Conservation (phyloP, 805 yeast genomes). For the Maudiozyma saulgeensis region DNA sequence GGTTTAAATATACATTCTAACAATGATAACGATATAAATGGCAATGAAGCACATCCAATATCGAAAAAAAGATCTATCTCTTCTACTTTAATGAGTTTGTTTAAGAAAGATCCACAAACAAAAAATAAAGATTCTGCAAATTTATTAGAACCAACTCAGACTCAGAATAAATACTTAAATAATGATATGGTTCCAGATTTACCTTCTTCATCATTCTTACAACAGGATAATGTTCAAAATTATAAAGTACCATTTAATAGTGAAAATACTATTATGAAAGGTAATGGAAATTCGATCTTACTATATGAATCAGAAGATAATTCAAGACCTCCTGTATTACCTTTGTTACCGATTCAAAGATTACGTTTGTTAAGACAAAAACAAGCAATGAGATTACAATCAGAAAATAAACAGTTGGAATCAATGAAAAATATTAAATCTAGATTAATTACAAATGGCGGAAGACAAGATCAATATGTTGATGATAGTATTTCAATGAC, state of each 20-base stretch:
- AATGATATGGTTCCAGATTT: too few relatives aligned
- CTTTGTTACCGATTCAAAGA: constrained; percentile 26
- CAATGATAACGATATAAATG: background rate
- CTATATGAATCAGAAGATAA: constrained; percentile 5
- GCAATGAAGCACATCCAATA: background rate
- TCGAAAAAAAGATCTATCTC: constrained; percentile 21
- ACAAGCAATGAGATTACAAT: constrained; percentile 15
- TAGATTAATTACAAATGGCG: background rate
- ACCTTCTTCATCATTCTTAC: background rate
- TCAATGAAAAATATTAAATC: background rate
- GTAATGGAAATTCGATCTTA: background rate
- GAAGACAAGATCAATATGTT: too few relatives aligned
- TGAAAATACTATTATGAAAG: background rate
- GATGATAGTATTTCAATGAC: too few relatives aligned
- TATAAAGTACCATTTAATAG: too few relatives aligned
- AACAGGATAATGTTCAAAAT: background rate
- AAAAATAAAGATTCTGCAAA: background rate
- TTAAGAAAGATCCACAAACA: constrained; percentile 4
- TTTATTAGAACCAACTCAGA: too few relatives aligned
- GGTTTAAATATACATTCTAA: background rate
- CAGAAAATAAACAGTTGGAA: background rate
- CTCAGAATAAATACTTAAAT: too few relatives aligned
- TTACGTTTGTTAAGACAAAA: constrained; percentile 20
- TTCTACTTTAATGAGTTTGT: constrained; percentile 18
- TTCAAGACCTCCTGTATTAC: constrained; percentile 25